Conservation (phyloP, 1,284 basidiomycete species). For the Fomitiporia mediterranea region DNA sequence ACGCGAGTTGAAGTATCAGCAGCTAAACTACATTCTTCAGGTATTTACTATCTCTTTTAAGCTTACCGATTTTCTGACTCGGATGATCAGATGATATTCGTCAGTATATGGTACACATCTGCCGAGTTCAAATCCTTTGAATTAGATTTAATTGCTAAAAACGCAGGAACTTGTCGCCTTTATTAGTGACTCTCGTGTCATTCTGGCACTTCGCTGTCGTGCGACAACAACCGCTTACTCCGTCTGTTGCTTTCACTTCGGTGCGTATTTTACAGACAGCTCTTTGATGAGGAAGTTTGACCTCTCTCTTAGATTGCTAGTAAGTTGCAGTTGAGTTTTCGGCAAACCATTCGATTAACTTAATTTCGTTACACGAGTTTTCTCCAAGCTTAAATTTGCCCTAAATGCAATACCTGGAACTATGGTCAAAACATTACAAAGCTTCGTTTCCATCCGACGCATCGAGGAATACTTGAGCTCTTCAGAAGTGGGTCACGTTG, state of each 20-base stretch:
- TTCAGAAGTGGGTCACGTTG: conserved; percentile 61
- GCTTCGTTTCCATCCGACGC: conserved; percentile 80
- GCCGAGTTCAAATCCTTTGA: neutral
- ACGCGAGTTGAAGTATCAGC: conserved; percentile 79
- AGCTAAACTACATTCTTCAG: conserved; percentile 82
- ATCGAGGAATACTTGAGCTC: conserved; percentile 85
- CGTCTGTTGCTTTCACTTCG: conserved; percentile 83
- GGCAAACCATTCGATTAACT: conserved; percentile 24
- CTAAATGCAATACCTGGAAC: conserved; percentile 86
- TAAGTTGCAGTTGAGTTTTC: neutral
- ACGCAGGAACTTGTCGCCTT: conserved; percentile 64
- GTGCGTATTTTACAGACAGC: conserved; percentile 36
- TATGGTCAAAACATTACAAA: conserved; percentile 74
- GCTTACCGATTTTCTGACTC: neutral
- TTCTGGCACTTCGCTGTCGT: conserved; percentile 82
- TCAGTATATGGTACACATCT: conserved; percentile 67
- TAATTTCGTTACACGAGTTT: conserved; percentile 45
- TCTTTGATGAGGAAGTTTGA: neutral
- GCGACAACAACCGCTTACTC: conserved; percentile 65
- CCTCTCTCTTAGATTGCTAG: conserved; percentile 6
- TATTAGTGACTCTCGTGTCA: conserved; percentile 69
- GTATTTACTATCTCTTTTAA: conserved; percentile 30
- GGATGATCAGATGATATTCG: conserved; percentile 54
- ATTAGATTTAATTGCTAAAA: conserved; percentile 17
- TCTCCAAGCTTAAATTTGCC: conserved; percentile 81